Evolutionary conservation across 2,329 filamentous ascomycete species (phyloP), one percentile per base, ranked within the genome.

Genomic region (Calonectria hongkongensis): DNA sequence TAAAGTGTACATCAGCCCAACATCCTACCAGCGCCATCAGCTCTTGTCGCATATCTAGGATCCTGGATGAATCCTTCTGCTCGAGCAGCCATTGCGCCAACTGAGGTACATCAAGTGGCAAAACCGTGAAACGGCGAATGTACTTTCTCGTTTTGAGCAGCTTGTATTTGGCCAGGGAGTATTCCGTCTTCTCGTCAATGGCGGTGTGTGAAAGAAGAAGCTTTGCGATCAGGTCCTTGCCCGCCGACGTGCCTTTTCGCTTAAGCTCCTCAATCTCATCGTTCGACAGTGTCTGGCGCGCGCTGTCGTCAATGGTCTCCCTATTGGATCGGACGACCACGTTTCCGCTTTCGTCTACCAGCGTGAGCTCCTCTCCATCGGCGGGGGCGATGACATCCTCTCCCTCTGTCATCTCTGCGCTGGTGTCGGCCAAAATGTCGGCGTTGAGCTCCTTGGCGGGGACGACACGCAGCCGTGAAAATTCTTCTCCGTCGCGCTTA

Each of bases 161-260:
- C 80, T 97, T 98, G 85, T 99, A 99, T 84, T 99, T 99, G 51
- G 96, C 96, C 71, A 98, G 87, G 2, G 95, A 97, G 81, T 97
- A 99, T 0, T 92, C 89, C 0, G 97, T 98, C 88, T 99, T 99
- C 86, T 98, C 94, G 77, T 98, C 95, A 51, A 99, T 89, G 1
- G 93, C 94, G 21, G 94, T 93, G 84, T 99, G 97, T 51, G 95
- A 97, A 36, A 95, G 89, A 84, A 99, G 90, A 30, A 99, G 92
- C 85, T 96, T 98, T n/a, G 94, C 93, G 75, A 99, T 97, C 60
- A 99, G 90, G 65, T 98, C 96, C 82, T 94, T 94, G 15, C 96
- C 96, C 0, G 95, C 94, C 6, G 93, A 93, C 4, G 92, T 92
- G 13, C 93, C 94, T 70, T 95, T 91, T 15, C 88, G 93, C 78